Evolutionary conservation across 1,284 basidiomycete species (phyloP), one percentile per base, ranked within the genome.

Genomic region (Melampsora americana): DNA sequence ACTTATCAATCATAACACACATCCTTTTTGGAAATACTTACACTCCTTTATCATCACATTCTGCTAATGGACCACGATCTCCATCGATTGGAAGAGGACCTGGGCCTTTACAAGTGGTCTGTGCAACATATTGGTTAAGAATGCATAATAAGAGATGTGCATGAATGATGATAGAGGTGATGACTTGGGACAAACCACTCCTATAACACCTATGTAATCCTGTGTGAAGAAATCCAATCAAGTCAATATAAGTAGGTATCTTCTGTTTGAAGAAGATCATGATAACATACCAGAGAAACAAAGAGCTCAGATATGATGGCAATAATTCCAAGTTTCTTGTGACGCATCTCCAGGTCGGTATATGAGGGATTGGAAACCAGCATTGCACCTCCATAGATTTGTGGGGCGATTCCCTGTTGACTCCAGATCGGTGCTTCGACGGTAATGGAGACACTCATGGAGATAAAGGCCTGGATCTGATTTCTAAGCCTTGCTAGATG

Each of bases 241-340:
- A 53, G 12, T 20, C 3, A 5, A 53, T 53, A 20, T 53, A 12
- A 53, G 50, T 53, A 16, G 50, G 16, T 4, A 53, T 53, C 14
- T 18, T 5, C 3, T 5, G 50, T 20, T 53, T 4, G 14, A 16
- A 23, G 2, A 16, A 53, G 4, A 5, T 2, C 3, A 16, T 20
- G 23, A 53, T 5, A 53, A 16, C 71, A 53, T 60, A 74, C 71
- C 4, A 67, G 23, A 14, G 64, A 42, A 26, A 30, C 30, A 66
- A 74, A 74, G 23, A 74, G 42, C 26, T 74, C 35, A 11, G 71
- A 74, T 30, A 74, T 30, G 23, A 67, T 48, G 18, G 65, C 48
- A n/a, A 74, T 66, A 4, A 18, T 66, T 26, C 28, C 50, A 39
- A 74, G 56, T 67, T 42, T 60, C 42, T 28, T 53, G 20, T 30